Conservation (phyloP, 192 early-diverging fungal genomes). For the Linnemannia zychae region DNA sequence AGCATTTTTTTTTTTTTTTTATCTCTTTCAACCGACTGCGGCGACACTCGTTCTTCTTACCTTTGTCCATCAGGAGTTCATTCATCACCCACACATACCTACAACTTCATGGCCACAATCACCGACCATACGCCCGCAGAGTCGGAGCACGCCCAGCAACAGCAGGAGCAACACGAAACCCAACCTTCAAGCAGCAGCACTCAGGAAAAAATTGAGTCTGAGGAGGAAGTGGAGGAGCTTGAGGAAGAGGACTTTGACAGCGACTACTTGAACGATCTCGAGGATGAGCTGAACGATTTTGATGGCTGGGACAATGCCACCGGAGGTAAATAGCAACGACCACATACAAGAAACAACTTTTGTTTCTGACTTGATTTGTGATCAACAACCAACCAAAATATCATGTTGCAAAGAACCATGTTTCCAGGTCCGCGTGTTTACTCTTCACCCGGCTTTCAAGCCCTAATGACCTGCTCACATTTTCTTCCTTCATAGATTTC, state of each 20-base stretch:
- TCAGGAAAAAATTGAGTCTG: background rate
- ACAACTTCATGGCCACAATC: background rate
- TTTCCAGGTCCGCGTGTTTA: background rate
- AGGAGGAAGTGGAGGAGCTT: background rate
- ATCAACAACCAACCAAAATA: too few relatives aligned
- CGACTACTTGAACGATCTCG: conserved; percentile 69
- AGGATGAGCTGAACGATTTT: conserved; percentile 83
- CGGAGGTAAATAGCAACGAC: conserved; percentile 61
- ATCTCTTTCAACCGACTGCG: background rate
- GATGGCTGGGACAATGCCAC: conserved; percentile 86
- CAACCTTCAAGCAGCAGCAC: background rate
- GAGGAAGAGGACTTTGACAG: conserved; percentile 22
- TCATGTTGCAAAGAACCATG: too few relatives aligned
- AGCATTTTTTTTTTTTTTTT: conserved; percentile 17
- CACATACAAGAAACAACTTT: background rate
- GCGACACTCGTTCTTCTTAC: background rate
- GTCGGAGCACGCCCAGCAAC: background rate
- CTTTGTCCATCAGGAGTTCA: background rate
- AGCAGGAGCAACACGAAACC: background rate
- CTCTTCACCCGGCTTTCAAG: background rate
- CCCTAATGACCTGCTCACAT: background rate
- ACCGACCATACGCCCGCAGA: background rate
- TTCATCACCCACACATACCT: background rate
- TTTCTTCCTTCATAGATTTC: conserved; percentile 74
- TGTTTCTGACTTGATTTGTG: background rate